These are phyloP conservation scores for Avena insularis DNA, from an alignment of 176 grass and related monocot species.

Conservation along the genomic window DNA sequence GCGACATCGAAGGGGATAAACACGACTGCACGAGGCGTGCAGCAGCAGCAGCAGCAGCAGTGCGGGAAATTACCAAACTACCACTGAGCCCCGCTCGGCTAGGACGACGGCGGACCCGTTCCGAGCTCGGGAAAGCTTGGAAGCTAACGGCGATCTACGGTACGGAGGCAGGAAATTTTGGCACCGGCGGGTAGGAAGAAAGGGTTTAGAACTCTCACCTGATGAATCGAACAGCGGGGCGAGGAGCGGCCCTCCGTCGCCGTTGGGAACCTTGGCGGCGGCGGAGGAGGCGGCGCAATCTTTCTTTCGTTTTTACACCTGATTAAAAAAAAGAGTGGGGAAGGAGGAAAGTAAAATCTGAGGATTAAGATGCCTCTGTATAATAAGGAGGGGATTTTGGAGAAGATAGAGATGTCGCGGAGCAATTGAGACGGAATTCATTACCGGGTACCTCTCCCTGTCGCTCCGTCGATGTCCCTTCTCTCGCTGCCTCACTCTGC, in stretches of 20 bases:
- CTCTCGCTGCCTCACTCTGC: background rate
- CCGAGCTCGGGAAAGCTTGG: background rate
- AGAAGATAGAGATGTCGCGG: background rate
- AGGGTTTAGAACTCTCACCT: constrained; percentile 6
- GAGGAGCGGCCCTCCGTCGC: background rate
- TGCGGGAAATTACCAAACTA: background rate
- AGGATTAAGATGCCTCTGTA: background rate
- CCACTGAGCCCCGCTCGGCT: constrained; percentile 20
- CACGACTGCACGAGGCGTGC: background rate
- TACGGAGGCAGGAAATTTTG: background rate
- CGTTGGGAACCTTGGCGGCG: background rate
- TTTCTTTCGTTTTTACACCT: background rate
- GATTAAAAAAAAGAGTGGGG: background rate
- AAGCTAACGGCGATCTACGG: background rate
- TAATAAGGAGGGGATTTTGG: background rate
- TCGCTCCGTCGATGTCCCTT: background rate
- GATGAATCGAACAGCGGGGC: background rate
- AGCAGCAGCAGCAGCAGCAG: background rate
- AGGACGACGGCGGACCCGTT: background rate
- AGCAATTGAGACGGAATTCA: background rate
- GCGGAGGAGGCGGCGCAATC: background rate
- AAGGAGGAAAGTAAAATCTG: background rate
- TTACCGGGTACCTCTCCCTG: background rate
- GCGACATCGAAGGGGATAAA: constrained; percentile 13
- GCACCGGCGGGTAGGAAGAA: background rate